Base-by-base conservation (phyloP, 495 filamentous ascomycete genomes). In the Cercophora newfieldiana region DNA sequence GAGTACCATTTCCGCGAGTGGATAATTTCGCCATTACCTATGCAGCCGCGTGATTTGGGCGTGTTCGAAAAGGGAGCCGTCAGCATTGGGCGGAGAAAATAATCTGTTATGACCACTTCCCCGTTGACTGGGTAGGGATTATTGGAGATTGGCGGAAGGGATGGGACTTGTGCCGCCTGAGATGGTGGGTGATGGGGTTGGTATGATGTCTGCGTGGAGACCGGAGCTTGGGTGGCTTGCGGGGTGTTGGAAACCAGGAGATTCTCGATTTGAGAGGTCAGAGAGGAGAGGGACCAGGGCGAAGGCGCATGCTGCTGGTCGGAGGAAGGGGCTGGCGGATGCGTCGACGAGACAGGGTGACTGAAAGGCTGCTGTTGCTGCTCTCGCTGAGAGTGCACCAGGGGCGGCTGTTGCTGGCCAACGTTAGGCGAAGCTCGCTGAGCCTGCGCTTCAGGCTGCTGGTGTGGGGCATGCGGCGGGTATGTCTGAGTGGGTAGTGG, bases 71-170 rank as follows among this genome's bases (percentile, higher is more conserved):
- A 60, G 16, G 57, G 57, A 5, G 57, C 33, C 12, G 30, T 16
- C 12, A 60, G 19, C 57, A 60, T 60, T 6, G 57, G 33, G 21
- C 22, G 10, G 8, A 25, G 57, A 21, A 60, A 60, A 30, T 60
- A 60, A 26, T 60, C 57, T 1, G 57, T 44, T 10, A 25, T 22
- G 3, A 60, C 29, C 7, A 22, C 31, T 60, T 60, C 57, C 30
- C 57, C 57, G 24, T 22, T 60, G 30, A 26, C 29, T 0, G 57
- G 57, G 26, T 60, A 60, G 7, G 57, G 19, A 18, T 60, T 60
- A 7, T 10, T 47, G 7, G 57, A 44, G 30, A 48, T 47, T 4
- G 56, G 26, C 10, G 21, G 26, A 12, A 59, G 29, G n/a, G 1
- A 16, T 28, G 8, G 30, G 10, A 37, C 26, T 30, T 25, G 53